A percentile compares a stretch with the other conserved stretches of the same genome.
phyloP scores from a whole-genome alignment of 164 flowering plant genomes.

The Euptelea pleiosperma region DNA sequence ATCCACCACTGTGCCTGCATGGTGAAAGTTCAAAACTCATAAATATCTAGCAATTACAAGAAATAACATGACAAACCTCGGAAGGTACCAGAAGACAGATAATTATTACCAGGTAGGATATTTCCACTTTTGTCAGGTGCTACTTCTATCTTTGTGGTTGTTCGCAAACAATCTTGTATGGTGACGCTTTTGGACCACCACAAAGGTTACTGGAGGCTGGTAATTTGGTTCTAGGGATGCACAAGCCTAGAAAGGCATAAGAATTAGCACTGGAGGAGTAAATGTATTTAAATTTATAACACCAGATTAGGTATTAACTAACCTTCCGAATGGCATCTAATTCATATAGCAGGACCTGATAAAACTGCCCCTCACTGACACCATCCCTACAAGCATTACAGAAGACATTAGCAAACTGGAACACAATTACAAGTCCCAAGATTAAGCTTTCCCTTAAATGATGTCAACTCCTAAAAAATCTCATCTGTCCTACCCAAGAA shows the following conservation, averaged over 20 bases:
- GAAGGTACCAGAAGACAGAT: background rate
- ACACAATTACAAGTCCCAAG: too few relatives aligned
- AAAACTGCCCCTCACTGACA: too few relatives aligned
- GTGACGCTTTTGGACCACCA: too few relatives aligned
- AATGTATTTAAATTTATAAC: background rate
- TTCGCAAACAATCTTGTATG: constrained; percentile 23
- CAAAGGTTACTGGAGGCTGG: constrained; percentile 27
- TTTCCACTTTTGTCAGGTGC: constrained; percentile 27
- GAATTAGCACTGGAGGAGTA: constrained; percentile 1
- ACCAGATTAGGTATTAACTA: background rate
- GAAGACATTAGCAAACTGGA: background rate
- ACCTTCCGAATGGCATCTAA: constrained; percentile 59
- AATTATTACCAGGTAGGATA: constrained; percentile 19
- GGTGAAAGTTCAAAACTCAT: too few relatives aligned
- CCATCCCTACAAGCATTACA: constrained; percentile 37
- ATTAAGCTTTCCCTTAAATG: too few relatives aligned
- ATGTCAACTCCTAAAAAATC: background rate
- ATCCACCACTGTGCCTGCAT: too few relatives aligned
- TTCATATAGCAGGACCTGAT: constrained; percentile 44
- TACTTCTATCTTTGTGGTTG: constrained; percentile 23
- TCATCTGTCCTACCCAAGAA: background rate
- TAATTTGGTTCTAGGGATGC: constrained; percentile 28
- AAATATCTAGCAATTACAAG: background rate
- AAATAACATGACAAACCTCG: background rate
- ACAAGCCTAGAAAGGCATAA: constrained; percentile 21